Conservation (phyloP, 441 rosid species). For the Capsella rubella region DNA sequence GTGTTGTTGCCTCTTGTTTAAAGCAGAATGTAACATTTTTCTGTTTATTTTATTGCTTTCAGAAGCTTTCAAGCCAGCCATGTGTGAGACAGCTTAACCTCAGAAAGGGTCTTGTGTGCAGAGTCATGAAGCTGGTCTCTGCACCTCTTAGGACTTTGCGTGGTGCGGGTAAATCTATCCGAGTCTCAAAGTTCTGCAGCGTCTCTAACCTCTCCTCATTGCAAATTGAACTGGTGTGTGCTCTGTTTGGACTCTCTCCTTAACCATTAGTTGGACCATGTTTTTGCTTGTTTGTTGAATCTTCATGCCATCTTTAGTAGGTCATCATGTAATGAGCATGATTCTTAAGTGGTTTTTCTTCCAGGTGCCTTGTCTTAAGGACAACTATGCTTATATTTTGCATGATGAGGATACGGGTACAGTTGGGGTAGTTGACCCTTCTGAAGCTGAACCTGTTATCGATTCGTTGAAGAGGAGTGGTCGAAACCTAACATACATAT, state of each 20-base stretch:
- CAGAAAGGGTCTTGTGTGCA: constrained; percentile 77
- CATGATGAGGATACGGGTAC: constrained; percentile 96
- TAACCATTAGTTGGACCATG: background rate
- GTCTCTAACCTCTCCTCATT: constrained; percentile 71
- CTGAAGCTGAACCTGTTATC: constrained; percentile 86
- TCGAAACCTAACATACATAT: constrained; percentile 80
- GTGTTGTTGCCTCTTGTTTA: background rate
- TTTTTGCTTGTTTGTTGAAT: constrained; percentile 1
- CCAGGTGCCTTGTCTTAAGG: constrained; percentile 91
- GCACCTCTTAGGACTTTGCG: constrained; percentile 81
- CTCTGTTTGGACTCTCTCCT: background rate
- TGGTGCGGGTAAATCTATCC: constrained; percentile 82
- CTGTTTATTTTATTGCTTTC: constrained; percentile 23
- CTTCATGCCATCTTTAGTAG: background rate
- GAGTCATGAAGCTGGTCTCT: constrained; percentile 67
- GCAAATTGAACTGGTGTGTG: constrained; percentile 87
- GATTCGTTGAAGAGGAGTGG: constrained; percentile 76
- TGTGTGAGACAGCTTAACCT: constrained; percentile 78
- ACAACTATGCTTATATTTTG: constrained; percentile 92
- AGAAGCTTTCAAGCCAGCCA: constrained; percentile 62
- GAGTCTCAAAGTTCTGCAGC: constrained; percentile 85
- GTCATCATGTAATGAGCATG: background rate
- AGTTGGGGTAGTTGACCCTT: constrained; percentile 97
- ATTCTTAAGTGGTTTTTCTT: constrained; percentile 21
- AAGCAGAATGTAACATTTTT: constrained; percentile 7